Evolutionary conservation across 2,329 filamentous ascomycete species (phyloP).

Genomic region (Clonostachys chloroleuca): DNA sequence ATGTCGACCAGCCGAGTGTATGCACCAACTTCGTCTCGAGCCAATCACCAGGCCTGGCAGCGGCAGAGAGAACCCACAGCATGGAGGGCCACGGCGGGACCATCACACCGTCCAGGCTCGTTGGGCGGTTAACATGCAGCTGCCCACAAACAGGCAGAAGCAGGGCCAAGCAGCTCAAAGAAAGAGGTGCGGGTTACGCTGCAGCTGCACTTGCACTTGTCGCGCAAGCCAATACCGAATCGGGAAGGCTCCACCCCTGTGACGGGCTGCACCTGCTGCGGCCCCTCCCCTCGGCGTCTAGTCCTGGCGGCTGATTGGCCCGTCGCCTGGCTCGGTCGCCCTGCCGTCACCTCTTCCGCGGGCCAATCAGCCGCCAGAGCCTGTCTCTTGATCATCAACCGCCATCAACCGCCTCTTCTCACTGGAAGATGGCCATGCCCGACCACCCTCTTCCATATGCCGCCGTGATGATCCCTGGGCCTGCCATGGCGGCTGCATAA

Average conservation of each 20-base stretch:
- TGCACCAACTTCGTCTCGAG: neutral
- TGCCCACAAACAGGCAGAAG: neutral
- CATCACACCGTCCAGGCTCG: neutral
- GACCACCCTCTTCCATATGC: too few relatives aligned
- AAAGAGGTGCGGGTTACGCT: neutral
- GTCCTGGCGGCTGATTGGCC: constrained; percentile 1
- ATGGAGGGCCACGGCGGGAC: neutral
- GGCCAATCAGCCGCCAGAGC: neutral
- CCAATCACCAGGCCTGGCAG: neutral
- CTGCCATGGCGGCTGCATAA: too few relatives aligned
- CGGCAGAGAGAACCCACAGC: neutral
- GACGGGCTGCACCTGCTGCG: too few relatives aligned
- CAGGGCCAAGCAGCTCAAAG: neutral
- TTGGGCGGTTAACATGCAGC: neutral
- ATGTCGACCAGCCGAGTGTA: neutral
- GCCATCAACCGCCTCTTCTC: too few relatives aligned
- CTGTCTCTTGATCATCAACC: too few relatives aligned
- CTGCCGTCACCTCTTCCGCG: neutral
- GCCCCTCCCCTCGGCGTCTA: constrained; percentile 2
- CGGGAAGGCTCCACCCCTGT: too few relatives aligned
- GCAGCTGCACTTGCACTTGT: neutral
- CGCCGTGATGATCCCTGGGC: too few relatives aligned
- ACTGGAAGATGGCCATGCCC: too few relatives aligned
- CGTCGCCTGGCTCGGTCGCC: constrained; percentile 1
- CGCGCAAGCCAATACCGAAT: neutral